Conservation (phyloP, 768 basidiomycete genomes). For the Serendipita vermifera region DNA sequence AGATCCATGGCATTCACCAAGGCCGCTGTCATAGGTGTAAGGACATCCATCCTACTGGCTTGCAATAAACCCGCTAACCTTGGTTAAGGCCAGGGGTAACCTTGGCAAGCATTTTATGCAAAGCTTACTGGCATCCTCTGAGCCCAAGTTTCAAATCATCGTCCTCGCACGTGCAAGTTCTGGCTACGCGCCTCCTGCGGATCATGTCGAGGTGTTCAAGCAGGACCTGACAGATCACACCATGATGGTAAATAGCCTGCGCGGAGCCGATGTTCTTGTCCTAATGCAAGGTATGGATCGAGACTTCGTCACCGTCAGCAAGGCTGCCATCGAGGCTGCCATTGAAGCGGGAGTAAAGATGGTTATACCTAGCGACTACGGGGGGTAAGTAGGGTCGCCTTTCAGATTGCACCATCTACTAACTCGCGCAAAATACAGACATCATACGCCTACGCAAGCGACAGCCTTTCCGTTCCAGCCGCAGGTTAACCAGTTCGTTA, state of each 20-base stretch:
- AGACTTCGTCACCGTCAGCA: not conserved
- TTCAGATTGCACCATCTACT: not conserved
- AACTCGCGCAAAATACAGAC: not conserved
- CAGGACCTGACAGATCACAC: not conserved
- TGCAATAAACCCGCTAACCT: not conserved
- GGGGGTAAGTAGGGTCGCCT: not conserved
- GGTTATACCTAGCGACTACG: constrained; percentile 1
- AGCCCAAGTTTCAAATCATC: not conserved
- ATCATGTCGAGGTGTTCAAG: not conserved
- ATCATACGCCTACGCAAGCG: not conserved
- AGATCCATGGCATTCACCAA: not conserved
- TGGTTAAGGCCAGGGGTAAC: not conserved
- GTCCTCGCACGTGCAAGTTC: not conserved
- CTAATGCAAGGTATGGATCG: not conserved
- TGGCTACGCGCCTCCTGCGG: not conserved
- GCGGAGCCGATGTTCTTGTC: not conserved
- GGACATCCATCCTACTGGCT: not conserved
- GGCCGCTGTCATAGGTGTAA: not conserved
- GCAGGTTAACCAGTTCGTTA: not conserved
- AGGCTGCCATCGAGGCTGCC: not conserved
- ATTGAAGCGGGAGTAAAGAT: constrained; percentile 1
- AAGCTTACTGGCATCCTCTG: not conserved
- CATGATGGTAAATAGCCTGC: not conserved
- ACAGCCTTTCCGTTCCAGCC: not conserved
- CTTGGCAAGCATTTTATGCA: not conserved